phyloP scores from a whole-genome alignment of 2,329 filamentous ascomycete genomes.

The Teratosphaeriaceae sp. region DNA sequence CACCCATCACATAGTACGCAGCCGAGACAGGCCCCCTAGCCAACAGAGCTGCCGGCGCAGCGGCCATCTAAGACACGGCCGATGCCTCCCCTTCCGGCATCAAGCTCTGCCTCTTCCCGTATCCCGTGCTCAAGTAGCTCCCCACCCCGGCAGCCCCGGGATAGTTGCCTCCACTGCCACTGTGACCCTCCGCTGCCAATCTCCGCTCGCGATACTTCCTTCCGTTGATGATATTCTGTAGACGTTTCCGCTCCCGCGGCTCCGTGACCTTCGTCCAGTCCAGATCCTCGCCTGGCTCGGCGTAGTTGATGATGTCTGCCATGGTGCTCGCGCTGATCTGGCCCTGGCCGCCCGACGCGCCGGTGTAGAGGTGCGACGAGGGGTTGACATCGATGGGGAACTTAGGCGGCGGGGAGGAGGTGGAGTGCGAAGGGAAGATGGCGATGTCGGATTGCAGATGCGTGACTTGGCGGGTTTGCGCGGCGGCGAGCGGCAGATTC shows the following conservation, averaged over 20 bases:
- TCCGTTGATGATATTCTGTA: conserved; percentile 35
- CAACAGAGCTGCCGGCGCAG: too few relatives aligned
- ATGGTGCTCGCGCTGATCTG: conserved; percentile 28
- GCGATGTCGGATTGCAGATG: conserved; percentile 27
- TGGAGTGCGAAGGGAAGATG: conserved; percentile 18
- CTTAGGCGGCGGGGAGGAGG: conserved; percentile 9
- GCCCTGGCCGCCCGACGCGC: conserved; percentile 27
- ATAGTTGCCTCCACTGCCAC: conserved; percentile 29
- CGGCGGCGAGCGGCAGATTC: conserved; percentile 1
- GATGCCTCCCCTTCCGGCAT: not conserved
- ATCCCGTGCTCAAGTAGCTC: conserved; percentile 23
- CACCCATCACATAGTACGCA: too few relatives aligned
- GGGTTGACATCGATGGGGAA: conserved; percentile 20
- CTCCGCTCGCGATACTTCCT: conserved; percentile 32
- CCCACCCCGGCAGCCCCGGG: conserved; percentile 27
- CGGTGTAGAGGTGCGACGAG: conserved; percentile 29
- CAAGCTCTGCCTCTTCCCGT: conserved; percentile 11
- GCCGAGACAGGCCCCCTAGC: too few relatives aligned
- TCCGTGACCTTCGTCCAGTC: conserved; percentile 34
- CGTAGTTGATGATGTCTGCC: conserved; percentile 31
- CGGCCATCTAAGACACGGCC: too few relatives aligned
- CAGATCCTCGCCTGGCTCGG: conserved; percentile 32
- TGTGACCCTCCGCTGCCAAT: conserved; percentile 29
- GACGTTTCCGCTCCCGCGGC: conserved; percentile 29
- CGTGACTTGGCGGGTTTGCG: conserved; percentile 15